Base-by-base conservation (phyloP, 305 asterid species). In the Fraxinus floribunda region DNA sequence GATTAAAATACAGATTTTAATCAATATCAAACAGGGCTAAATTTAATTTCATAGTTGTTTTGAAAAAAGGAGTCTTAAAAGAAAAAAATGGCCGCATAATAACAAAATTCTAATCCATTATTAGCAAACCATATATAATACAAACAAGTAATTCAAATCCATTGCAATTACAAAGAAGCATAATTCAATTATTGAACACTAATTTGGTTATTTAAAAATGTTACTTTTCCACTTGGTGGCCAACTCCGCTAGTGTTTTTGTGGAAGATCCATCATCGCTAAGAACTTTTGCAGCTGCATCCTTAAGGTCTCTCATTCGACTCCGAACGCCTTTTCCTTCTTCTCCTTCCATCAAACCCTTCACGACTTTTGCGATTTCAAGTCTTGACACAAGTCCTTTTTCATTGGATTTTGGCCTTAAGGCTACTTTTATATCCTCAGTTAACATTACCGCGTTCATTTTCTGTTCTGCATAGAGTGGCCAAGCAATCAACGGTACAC, bases 401-500 rank as follows among this genome's bases (percentile, higher is more conserved):
- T 87, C 92, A 5, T 68, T 80, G 0, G 44, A 68, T 4, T 76
- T 90, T 0, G 89, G 89, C 84, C 93, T 88, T 5, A 92, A 15
- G 4, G 94, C 98, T 49, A 91, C 92, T 80, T 81, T 86, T 0
- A 88, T 71, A 0, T 88, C 94, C 86, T 91, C 93, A 0, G 84
- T 32, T 4, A 94, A 26, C 80, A 90, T 83, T 22, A 92, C 88
- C 0, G 98, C 94, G 4, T 94, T 94, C 93, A 88, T 90, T 78
- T 78, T 85, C 32, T 93, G 98, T 34, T 94, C 99, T 0, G 99
- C 99, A 9, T 84, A 95, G 13, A 95, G 85, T 2, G 98, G 99
- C 99, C 99, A 95, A 1, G 91, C 95, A 4, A 94, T 88, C 78
- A 94, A 79, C 5, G 99, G 97, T 7, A 92, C 90, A 0, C 99